A percentile compares a stretch with the other conserved stretches of the same genome.
phyloP scores from a whole-genome alignment of 495 filamentous ascomycete species.

The Darksidea phi region DNA sequence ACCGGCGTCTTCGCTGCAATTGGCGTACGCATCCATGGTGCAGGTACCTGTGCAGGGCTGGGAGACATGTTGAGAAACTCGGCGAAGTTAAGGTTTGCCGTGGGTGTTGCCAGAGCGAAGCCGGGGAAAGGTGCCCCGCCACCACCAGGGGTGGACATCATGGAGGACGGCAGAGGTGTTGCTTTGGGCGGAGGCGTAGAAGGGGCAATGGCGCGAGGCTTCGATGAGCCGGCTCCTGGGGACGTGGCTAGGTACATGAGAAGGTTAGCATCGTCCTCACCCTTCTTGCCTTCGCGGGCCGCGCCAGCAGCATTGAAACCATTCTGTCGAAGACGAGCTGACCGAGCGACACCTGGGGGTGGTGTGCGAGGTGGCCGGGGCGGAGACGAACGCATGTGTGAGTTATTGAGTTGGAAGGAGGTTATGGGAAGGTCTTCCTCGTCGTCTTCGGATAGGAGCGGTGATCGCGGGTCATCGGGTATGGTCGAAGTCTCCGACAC shows the following conservation, averaged over 20 bases:
- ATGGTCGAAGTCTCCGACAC: constrained; percentile 68
- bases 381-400: constrained; percentile 67
- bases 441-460: constrained; percentile 76
- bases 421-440: constrained; percentile 74
- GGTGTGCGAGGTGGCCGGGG: constrained; percentile 65
- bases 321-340: constrained; percentile 37
- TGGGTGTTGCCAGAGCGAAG: constrained; percentile 58
- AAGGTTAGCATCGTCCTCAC: constrained; percentile 85
- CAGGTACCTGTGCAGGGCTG: constrained; percentile 77
- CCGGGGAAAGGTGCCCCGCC: constrained; percentile 58
- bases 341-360: constrained; percentile 52
- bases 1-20: constrained; percentile 58
- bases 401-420: constrained; percentile 61
- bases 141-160: constrained; percentile 83
- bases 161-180: constrained; percentile 75
- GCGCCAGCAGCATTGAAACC: constrained; percentile 35
- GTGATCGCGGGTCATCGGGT: constrained; percentile 56
- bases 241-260: constrained; percentile 91
- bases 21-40: constrained; percentile 56
- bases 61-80: constrained; percentile 98
- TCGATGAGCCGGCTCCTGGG: constrained; percentile 52
- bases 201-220: constrained; percentile 62
- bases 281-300: constrained; percentile 45
- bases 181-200: constrained; percentile 84
- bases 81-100: constrained; percentile 82